phyloP scores from a whole-genome alignment of 2,329 filamentous ascomycete genomes.

The Thielaviopsis musarum region DNA sequence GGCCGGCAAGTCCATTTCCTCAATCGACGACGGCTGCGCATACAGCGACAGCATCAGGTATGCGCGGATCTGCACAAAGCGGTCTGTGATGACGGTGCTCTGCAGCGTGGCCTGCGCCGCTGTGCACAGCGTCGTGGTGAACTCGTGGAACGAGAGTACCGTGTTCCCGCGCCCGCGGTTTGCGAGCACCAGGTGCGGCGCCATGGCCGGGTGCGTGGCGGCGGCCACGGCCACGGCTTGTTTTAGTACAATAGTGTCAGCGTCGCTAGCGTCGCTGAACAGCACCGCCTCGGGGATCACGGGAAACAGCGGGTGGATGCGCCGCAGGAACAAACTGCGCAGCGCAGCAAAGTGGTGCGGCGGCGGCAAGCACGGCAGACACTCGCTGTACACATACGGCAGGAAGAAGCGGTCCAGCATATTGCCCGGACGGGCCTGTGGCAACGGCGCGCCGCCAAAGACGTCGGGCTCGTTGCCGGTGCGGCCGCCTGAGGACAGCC shows the following conservation, averaged over 20 bases:
- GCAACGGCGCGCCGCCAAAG: background rate
- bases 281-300: slow-evolving; percentile 27
- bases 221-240: slow-evolving; percentile 40
- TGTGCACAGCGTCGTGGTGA: slow-evolving; percentile 30
- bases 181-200: slow-evolving; percentile 27
- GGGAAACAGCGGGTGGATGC: slow-evolving; percentile 38
- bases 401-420: slow-evolving; percentile 25
- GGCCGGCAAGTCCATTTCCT: slow-evolving; percentile 37
- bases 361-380: slow-evolving; percentile 31
- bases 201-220: slow-evolving; percentile 30
- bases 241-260: slow-evolving; percentile 28
- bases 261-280: slow-evolving; percentile 17
- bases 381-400: slow-evolving; percentile 28
- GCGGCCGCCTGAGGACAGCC: slow-evolving; percentile 23
- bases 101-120: slow-evolving; percentile 34
- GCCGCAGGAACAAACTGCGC: slow-evolving; percentile 29
- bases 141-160: slow-evolving; percentile 28
- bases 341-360: slow-evolving; percentile 29
- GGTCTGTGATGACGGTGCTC: slow-evolving; percentile 34
- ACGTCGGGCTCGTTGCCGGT: slow-evolving; percentile 4
- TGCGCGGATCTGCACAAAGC: slow-evolving; percentile 37
- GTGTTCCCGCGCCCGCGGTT: slow-evolving; percentile 19
- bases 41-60: slow-evolving; percentile 40
- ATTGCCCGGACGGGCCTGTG: slow-evolving; percentile 4
- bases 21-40: slow-evolving; percentile 34